Base-by-base conservation (phyloP, 2,329 filamentous ascomycete species). In the Colletotrichum acutatum region DNA sequence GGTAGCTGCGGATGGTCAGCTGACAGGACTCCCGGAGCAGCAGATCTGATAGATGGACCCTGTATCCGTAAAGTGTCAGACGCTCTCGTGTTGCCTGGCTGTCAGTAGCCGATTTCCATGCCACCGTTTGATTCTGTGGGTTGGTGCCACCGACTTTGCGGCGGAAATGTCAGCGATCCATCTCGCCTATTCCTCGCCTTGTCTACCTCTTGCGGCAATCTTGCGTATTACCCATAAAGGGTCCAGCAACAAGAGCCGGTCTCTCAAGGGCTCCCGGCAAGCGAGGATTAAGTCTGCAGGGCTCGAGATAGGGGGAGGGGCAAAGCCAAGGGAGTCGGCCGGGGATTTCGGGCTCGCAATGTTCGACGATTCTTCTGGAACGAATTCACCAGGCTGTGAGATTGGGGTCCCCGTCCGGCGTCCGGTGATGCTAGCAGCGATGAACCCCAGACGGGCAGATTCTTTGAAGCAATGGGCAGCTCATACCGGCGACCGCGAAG, bases 251-350 rank as follows among this genome's bases (percentile, higher is more conserved):
- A 52, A 53, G 46, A 71, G 66, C 60, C 60, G 66, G 56, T 58
- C 49, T 34, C 49, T 49, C 71, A 60, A 61, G 71, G 71, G 61
- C 66, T 62, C 67, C 61, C 14, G 37, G 71, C 60, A 71, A 71
- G 71, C 66, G 71, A 73, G 49, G 42, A 71, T 61, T 66, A 30
- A 63, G 46, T 53, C 24, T 61, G 42, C 71, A 73, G 67, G 71
- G 71, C 66, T 62, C 54, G 19, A 71, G 66, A 73, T 73, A 73
- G 71, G 71, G 71, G 71, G 71, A 73, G 71, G 71, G 71, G 71
- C 66, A 61, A 24, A 24, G 42, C 34, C 52, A 63, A 71, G 66
- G 70, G 71, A 54, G 49, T 16, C 56, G 28, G 49, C 49, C 60
- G 59, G 54, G 71, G 71, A 52, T 53, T 12, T 66, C 34, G 65